Percentiles rank a stretch among this genome's conserved stretches.
These are phyloP conservation scores for Mycena galopus DNA, from an alignment of 768 basidiomycete species.

Conservation along the genomic window DNA sequence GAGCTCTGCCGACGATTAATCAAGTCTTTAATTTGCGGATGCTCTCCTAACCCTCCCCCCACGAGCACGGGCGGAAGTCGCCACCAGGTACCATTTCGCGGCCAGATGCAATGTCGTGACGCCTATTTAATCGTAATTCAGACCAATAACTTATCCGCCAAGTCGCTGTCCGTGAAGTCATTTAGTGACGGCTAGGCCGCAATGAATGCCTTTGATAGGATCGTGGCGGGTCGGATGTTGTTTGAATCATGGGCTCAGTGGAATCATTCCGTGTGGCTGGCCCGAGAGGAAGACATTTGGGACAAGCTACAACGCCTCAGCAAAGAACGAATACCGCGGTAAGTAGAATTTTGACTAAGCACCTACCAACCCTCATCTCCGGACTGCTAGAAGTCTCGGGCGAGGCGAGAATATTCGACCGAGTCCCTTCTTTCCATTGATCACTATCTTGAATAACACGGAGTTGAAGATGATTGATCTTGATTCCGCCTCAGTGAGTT, in stretches of 20 bases:
- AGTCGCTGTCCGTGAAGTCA: not conserved
- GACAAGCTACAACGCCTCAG: not conserved
- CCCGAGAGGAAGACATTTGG: not conserved
- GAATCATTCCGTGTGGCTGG: not conserved
- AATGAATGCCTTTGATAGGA: not conserved
- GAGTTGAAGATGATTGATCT: no score
- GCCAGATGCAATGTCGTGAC: no score
- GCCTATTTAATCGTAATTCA: not conserved
- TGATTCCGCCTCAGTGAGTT: no score
- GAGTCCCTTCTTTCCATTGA: no score
- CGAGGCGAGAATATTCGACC: no score
- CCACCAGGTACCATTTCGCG: not conserved
- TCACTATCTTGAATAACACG: no score
- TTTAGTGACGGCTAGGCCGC: not conserved
- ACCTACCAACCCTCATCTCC: no score
- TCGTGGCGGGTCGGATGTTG: not conserved
- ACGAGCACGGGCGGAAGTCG: not conserved
- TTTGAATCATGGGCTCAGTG: not conserved
- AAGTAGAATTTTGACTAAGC: not conserved
- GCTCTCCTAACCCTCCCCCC: not conserved
- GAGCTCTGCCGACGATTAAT: not conserved
- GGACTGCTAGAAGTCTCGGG: no score
- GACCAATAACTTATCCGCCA: not conserved
- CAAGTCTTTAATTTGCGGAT: not conserved
- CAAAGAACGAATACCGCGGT: not conserved